Conservation (phyloP, 345 rosid genomes). For the Gossypium longicalyx region DNA sequence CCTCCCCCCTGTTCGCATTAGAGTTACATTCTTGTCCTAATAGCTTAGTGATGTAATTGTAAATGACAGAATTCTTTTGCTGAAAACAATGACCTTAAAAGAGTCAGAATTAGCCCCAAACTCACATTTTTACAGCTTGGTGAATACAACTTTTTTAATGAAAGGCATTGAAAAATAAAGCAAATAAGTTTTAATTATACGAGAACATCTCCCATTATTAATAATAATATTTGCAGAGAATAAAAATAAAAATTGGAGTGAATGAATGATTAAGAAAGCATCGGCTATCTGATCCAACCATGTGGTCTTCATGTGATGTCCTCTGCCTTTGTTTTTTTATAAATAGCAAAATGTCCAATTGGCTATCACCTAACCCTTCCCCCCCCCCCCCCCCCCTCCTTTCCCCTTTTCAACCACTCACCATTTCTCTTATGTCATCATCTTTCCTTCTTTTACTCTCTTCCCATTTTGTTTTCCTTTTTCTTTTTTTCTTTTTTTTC, state of each 20-base stretch:
- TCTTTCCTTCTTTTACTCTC: no score
- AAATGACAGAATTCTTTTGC: no score
- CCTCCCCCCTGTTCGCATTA: neutral
- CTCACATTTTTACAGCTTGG: no score
- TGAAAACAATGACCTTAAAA: no score
- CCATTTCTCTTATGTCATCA: no score
- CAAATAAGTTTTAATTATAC: no score
- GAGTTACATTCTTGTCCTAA: neutral
- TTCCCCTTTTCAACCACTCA: neutral
- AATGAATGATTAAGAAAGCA: neutral
- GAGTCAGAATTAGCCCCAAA: no score
- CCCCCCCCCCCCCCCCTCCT: neutral
- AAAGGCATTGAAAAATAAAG: no score
- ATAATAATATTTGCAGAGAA: neutral
- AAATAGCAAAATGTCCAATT: conserved; percentile 12
- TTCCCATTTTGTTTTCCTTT: no score
- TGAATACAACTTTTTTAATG: no score
- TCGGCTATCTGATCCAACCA: conserved; percentile 22
- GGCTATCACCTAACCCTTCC: neutral
- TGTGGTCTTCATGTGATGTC: conserved; percentile 25
- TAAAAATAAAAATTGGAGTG: neutral
- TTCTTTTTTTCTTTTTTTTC: no score
- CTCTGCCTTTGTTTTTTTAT: neutral
- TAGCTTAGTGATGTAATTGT: neutral
- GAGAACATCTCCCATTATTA: conserved; percentile 9